Evolutionary conservation across 331 rosid genomes (phyloP), one percentile per base, ranked within the genome.

Genomic region (Quercus lobata): DNA sequence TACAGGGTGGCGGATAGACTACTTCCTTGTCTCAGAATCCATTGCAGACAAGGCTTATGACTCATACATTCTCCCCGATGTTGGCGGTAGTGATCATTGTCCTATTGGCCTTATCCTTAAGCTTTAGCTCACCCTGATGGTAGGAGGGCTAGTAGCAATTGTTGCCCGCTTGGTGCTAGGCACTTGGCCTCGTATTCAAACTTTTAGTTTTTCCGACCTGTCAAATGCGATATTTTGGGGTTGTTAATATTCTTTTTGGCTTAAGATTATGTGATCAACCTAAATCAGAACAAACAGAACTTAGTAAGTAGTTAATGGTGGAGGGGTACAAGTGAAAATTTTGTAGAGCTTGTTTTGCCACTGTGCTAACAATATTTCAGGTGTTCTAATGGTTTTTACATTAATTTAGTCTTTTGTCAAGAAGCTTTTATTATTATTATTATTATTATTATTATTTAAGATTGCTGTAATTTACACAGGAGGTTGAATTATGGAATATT

Each of bases 1-100:
- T 83, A 83, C 91, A 92, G 97, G 98, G 72, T 92, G 98, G 98
- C 94, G 98, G 73, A 88, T 94, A 37, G 98, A 94, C 86, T 94
- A 94, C 87, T 92, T 92, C 91, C 97, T 94, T 18, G 90, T 91
- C 71, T 95, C 98, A n/a, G 94, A 91, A 72, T 86, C 92, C 78
- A 82, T 95, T 46, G 94, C 88, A 2, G 93, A 90, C 75, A 88
- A 88, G 76, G 96, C 91, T 72, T 90, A 95, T 5, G 98, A 95
- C 79, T 95, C 98, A 0, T 95, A 92, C 89, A 91, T 92, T 80
- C 86, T 92, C 57, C 92, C 97, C n/a, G 96, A 95, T 80, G 83
- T 92, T 17, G 37, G 73, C 21, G 97, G 98, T 29, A 95, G 98
- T 49, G 98, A 95, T 87, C 98, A 95, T 84, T 95, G 97, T 22